A percentile compares a stretch with the other conserved stretches of the same genome.
Evolutionary conservation across 2,329 filamentous ascomycete genomes (phyloP).

Genomic region (Fusarium brachygibbosum): DNA sequence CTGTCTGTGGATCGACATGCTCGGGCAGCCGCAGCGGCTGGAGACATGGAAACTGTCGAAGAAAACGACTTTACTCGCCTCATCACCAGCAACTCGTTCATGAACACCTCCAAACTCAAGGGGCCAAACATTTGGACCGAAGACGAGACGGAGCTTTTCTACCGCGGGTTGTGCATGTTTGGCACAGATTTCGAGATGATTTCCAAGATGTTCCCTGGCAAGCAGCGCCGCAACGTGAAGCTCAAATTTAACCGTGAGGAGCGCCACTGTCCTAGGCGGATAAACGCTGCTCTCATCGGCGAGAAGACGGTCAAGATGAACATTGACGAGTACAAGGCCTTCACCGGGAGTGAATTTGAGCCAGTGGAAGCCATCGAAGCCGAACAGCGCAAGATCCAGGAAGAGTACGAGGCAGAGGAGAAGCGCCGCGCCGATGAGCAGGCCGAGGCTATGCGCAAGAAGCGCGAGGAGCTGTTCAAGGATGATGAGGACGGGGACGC

Average conservation of each 20-base stretch:
- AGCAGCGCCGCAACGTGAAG: constrained; percentile 81
- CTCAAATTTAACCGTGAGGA: constrained; percentile 88
- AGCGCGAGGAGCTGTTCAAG: constrained; percentile 64
- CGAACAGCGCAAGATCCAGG: constrained; percentile 64
- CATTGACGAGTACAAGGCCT: constrained; percentile 71
- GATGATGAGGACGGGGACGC: constrained; percentile 53
- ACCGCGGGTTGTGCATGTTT: constrained; percentile 79
- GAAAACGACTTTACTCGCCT: constrained; percentile 83
- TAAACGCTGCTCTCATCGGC: constrained; percentile 74
- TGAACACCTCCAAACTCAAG: constrained; percentile 70
- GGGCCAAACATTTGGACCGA: constrained; percentile 77
- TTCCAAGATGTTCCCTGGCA: constrained; percentile 78
- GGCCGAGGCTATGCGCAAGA: constrained; percentile 62
- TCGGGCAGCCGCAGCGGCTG: constrained; percentile 65
- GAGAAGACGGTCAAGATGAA: constrained; percentile 70
- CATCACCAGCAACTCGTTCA: constrained; percentile 77
- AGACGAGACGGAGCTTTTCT: constrained; percentile 81
- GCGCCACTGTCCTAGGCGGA: constrained; percentile 70
- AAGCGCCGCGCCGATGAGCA: constrained; percentile 61
- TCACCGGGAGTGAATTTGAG: constrained; percentile 67
- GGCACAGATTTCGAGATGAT: constrained; percentile 89
- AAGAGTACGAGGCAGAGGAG: constrained; percentile 61
- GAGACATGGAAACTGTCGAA: constrained; percentile 73
- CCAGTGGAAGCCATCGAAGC: constrained; percentile 68
- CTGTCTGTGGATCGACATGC: constrained; percentile 78